phyloP scores from a whole-genome alignment of 2,329 filamentous ascomycete genomes.

The Chaetomiaceae sp. region DNA sequence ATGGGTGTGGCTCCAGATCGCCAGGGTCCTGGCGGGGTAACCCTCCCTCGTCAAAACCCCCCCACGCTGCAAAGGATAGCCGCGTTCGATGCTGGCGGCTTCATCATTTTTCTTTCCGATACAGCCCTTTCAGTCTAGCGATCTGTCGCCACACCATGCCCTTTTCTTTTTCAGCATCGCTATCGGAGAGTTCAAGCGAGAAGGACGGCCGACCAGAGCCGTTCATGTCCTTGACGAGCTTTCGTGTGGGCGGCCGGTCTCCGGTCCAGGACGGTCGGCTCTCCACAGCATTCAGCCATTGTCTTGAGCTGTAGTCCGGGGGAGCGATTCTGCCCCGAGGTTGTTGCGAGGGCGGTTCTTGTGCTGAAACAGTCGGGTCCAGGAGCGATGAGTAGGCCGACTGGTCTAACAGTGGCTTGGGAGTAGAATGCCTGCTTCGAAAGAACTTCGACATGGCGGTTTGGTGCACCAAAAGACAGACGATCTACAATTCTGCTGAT shows the following conservation, averaged over 20 bases:
- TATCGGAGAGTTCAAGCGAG: conserved; percentile 24
- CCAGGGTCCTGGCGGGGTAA: conserved; percentile 1
- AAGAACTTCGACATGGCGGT: conserved; percentile 24
- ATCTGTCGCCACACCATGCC: conserved; percentile 24
- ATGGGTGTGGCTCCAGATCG: too few species aligned
- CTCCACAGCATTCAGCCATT: conserved; percentile 22
- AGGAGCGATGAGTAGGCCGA: conserved; percentile 26
- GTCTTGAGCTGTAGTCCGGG: conserved; percentile 9
- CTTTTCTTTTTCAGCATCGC: conserved; percentile 23
- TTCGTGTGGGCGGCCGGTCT: conserved; percentile 24
- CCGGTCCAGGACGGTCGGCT: conserved; percentile 14
- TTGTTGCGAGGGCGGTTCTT: conserved; percentile 1
- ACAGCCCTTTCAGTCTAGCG: conserved; percentile 21
- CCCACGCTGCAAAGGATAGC: not conserved
- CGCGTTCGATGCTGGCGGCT: not conserved
- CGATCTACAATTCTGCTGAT: not conserved
- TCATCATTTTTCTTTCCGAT: conserved; percentile 20
- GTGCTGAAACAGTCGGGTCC: conserved; percentile 8
- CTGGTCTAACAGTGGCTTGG: conserved; percentile 12
- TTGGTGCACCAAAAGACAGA: not conserved
- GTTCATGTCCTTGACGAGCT: conserved; percentile 26
- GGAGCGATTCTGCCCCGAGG: conserved; percentile 11
- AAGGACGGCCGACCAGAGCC: conserved; percentile 22
- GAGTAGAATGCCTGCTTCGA: conserved; percentile 9
- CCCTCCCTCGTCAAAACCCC: not conserved